Evolutionary conservation across 441 rosid species (phyloP).

Genomic region (Syzygium syzygioides): DNA sequence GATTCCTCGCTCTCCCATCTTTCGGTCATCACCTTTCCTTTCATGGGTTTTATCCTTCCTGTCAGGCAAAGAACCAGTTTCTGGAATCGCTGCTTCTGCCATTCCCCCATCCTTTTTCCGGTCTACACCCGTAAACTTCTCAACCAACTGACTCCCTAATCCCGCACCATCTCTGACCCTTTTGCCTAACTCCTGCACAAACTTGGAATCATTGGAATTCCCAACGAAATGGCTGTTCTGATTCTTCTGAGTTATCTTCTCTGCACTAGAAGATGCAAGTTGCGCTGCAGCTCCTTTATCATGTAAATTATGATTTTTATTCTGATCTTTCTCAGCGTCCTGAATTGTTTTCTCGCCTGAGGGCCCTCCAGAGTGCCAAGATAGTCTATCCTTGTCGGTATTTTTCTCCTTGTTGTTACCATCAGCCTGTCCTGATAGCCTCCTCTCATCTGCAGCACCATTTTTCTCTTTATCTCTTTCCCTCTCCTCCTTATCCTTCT

Average conservation of each 20-base stretch:
- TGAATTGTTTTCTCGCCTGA: slow-evolving; percentile 18
- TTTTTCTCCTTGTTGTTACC: slow-evolving; percentile 24
- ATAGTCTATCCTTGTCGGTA: background rate
- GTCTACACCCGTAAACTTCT: background rate
- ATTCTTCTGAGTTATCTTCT: background rate
- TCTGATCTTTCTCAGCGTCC: background rate
- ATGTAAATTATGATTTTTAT: background rate
- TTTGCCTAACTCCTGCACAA: slow-evolving; percentile 9
- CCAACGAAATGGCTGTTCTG: background rate
- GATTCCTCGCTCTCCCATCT: background rate
- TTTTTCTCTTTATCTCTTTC: slow-evolving; percentile 31
- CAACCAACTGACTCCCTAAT: background rate
- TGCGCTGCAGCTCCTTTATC: background rate
- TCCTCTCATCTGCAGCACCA: slow-evolving; percentile 31
- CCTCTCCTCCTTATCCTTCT: slow-evolving; percentile 29
- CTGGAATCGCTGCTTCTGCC: background rate
- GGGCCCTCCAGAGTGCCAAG: background rate
- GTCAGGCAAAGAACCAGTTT: slow-evolving; percentile 2
- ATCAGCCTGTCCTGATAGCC: slow-evolving; percentile 18
- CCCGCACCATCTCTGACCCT: slow-evolving; percentile 1
- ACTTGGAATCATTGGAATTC: slow-evolving; percentile 1
- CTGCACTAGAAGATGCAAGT: background rate
- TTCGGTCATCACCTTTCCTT: slow-evolving; percentile 4
- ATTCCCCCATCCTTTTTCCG: slow-evolving; percentile 2
- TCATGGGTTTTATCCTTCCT: slow-evolving; percentile 1